phyloP scores from a whole-genome alignment of 805 yeast species.

The Wickerhamomyces pijperi region DNA sequence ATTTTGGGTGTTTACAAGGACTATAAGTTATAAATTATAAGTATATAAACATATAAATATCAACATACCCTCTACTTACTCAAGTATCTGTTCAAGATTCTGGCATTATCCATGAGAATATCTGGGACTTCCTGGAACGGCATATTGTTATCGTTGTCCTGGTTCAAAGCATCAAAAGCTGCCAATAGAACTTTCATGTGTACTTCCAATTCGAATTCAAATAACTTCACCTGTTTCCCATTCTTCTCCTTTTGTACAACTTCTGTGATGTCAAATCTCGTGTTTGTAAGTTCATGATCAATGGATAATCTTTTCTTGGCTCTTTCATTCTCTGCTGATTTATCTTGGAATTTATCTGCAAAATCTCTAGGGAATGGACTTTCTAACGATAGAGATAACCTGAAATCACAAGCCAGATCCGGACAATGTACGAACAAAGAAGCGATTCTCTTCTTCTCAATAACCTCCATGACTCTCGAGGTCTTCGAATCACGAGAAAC shows the following conservation, averaged over 20 bases:
- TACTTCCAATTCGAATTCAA: conserved; percentile 43
- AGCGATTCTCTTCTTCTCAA: conserved; percentile 64
- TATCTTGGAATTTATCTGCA: conserved; percentile 40
- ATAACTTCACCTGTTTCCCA: conserved; percentile 16
- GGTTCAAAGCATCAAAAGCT: conserved; percentile 26
- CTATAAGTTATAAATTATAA: conserved; percentile 3
- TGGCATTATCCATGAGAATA: conserved; percentile 49
- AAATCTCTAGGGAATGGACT: conserved; percentile 48
- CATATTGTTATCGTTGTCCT: conserved; percentile 29
- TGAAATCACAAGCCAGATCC: conserved; percentile 62
- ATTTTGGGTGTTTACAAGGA: conserved; percentile 67
- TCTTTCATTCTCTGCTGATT: conserved; percentile 46
- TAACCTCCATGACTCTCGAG: conserved; percentile 54
- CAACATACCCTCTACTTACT: conserved; percentile 1
- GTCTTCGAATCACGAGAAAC: conserved; percentile 60
- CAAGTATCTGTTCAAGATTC: conserved; percentile 23
- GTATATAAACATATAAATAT: neutral
- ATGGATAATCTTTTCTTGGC: conserved; percentile 65
- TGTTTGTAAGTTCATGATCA: conserved; percentile 62
- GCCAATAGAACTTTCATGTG: conserved; percentile 30
- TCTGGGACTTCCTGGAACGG: conserved; percentile 50
- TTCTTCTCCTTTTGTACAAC: conserved; percentile 26
- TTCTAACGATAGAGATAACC: conserved; percentile 70
- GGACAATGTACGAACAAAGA: conserved; percentile 68
- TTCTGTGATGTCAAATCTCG: conserved; percentile 62